phyloP scores from a whole-genome alignment of 2,329 filamentous ascomycete species.

The Fusarium cicatricum region DNA sequence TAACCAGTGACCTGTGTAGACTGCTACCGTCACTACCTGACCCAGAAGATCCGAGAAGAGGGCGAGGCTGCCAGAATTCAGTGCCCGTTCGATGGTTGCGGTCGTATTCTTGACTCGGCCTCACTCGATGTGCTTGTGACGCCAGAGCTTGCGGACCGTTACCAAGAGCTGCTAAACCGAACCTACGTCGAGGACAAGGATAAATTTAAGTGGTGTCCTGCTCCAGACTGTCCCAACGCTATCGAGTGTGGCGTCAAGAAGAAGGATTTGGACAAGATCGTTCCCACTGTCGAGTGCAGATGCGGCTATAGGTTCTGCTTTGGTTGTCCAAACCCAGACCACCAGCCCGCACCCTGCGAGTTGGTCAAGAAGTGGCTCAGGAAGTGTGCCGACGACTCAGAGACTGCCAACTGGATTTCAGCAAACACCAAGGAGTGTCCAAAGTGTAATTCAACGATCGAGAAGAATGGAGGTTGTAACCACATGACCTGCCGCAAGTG shows the following conservation, averaged over 20 bases:
- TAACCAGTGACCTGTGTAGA: conserved; percentile 76
- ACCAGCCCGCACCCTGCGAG: conserved; percentile 90
- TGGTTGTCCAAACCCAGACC: conserved; percentile 87
- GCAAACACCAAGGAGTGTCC: conserved; percentile 99
- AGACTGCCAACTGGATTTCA: conserved; percentile 99
- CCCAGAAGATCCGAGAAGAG: conserved; percentile 93
- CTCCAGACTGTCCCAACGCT: conserved; percentile 95
- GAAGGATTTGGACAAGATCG: conserved; percentile 83
- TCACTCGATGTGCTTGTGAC: conserved; percentile 81
- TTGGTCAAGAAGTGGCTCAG: conserved; percentile 96
- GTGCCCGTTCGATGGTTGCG: conserved; percentile 88
- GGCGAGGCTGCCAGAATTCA: conserved; percentile 95
- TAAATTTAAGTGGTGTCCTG: conserved; percentile 95
- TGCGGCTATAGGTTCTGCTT: conserved; percentile 95
- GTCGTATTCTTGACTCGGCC: conserved; percentile 88
- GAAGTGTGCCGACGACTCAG: conserved; percentile 97
- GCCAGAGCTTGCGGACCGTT: conserved; percentile 66
- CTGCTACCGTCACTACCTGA: conserved; percentile 91
- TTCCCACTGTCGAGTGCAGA: conserved; percentile 87
- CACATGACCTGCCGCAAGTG: conserved; percentile 98
- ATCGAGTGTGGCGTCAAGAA: conserved; percentile 89
- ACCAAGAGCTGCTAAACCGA: conserved; percentile 85
- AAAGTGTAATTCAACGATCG: conserved; percentile 94
- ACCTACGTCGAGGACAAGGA: conserved; percentile 98
- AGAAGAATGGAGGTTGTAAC: conserved; percentile 98